Percentiles rank a stretch among this genome's conserved stretches.
Evolutionary conservation across 495 filamentous ascomycete genomes (phyloP).

Genomic region (Penicillium crystallinum): DNA sequence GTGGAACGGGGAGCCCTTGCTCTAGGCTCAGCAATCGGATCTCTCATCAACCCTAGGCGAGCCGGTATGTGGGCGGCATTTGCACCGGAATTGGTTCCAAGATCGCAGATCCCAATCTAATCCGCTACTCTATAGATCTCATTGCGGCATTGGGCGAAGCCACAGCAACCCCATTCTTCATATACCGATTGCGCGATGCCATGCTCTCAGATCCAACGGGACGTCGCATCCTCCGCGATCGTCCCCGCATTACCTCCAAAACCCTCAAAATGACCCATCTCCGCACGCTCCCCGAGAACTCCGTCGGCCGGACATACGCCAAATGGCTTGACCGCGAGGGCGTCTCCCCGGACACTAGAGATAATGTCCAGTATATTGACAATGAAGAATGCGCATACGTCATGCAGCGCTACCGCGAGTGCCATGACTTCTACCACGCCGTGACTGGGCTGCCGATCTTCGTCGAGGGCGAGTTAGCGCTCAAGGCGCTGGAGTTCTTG

Average conservation of each 20-base stretch:
- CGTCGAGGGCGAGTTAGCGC: conserved; percentile 85
- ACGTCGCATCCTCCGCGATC: conserved; percentile 83
- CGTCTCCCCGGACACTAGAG: conserved; percentile 85
- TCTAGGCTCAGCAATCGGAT: conserved; percentile 74
- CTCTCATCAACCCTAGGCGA: conserved; percentile 73
- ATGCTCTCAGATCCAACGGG: conserved; percentile 86
- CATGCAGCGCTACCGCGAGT: conserved; percentile 97
- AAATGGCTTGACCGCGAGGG: conserved; percentile 88
- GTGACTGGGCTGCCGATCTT: conserved; percentile 89
- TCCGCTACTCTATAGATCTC: conserved; percentile 55
- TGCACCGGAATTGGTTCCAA: not conserved
- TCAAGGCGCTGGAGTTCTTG: conserved; percentile 95
- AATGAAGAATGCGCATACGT: conserved; percentile 95
- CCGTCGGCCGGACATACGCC: conserved; percentile 80
- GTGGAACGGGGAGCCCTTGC: conserved; percentile 74
- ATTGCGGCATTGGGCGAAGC: conserved; percentile 91
- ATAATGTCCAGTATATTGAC: conserved; percentile 80
- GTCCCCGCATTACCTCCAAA: conserved; percentile 79
- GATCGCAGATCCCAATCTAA: not conserved
- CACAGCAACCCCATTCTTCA: conserved; percentile 92
- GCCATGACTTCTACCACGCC: conserved; percentile 98
- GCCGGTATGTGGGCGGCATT: conserved; percentile 46
- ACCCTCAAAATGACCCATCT: conserved; percentile 67
- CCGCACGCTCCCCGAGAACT: conserved; percentile 63
- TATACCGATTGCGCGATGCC: conserved; percentile 80